A percentile compares a stretch with the other conserved stretches of the same genome.
Evolutionary conservation across 169 alveolate species (phyloP).

Genomic region (Babesia ovata): DNA sequence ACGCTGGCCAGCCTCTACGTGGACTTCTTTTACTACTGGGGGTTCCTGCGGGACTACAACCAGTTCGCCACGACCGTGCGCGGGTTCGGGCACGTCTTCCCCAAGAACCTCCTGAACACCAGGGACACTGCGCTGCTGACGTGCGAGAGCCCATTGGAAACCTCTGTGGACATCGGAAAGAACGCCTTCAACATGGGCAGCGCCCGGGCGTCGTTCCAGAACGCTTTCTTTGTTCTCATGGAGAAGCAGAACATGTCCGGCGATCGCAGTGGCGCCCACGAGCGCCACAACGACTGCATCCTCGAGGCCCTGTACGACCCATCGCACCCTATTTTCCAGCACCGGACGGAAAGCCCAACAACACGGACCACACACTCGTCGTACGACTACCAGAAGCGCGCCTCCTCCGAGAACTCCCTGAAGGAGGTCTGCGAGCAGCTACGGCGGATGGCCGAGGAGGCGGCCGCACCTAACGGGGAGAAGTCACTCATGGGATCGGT

Average conservation of each 20-base stretch:
- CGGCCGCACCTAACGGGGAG: slow-evolving; percentile 52
- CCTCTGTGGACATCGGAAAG: slow-evolving; percentile 58
- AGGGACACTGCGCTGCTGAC: slow-evolving; percentile 39
- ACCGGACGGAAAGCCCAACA: slow-evolving; percentile 5
- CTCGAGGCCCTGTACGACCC: slow-evolving; percentile 63
- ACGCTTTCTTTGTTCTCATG: slow-evolving; percentile 55
- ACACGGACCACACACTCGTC: background rate
- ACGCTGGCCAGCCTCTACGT: slow-evolving; percentile 59
- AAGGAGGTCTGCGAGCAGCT: slow-evolving; percentile 40
- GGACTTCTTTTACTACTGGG: slow-evolving; percentile 78
- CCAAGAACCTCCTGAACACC: slow-evolving; percentile 61
- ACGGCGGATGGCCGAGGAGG: slow-evolving; percentile 17
- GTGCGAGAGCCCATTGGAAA: slow-evolving; percentile 73
- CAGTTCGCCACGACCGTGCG: slow-evolving; percentile 70
- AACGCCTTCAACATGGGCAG: slow-evolving; percentile 50
- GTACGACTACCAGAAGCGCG: slow-evolving; percentile 22
- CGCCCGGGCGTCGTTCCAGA: slow-evolving; percentile 55
- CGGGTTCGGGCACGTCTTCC: slow-evolving; percentile 76
- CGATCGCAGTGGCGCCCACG: background rate
- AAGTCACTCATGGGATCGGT: slow-evolving; percentile 51
- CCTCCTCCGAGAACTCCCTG: slow-evolving; percentile 22
- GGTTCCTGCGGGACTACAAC: slow-evolving; percentile 63
- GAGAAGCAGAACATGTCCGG: slow-evolving; percentile 18
- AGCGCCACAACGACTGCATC: slow-evolving; percentile 5
- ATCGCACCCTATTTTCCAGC: slow-evolving; percentile 64